Conservation (phyloP, 78 protist species). For the Cavenderia fasciculata region DNA sequence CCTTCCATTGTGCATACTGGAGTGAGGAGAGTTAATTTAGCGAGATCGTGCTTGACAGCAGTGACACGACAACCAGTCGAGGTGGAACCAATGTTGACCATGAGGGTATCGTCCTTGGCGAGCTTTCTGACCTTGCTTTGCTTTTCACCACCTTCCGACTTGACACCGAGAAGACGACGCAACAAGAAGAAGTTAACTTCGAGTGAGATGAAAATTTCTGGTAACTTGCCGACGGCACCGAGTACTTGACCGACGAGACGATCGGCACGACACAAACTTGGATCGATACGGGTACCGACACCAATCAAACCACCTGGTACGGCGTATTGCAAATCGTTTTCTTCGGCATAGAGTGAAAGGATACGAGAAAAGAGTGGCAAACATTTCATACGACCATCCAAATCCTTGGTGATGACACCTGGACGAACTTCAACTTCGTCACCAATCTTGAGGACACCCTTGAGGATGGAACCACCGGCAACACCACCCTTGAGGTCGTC, state of each 20-base stretch:
- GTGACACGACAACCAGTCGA: constrained; percentile 96
- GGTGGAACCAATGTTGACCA: constrained; percentile 99
- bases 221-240: constrained; percentile 96
- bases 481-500: constrained; percentile 99
- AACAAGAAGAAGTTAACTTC: constrained; percentile 94
- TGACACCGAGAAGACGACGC: constrained; percentile 98
- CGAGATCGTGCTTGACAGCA: constrained; percentile 94
- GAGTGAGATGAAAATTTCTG: constrained; percentile 92
- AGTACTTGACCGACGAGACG: constrained; percentile 99
- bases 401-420: constrained; percentile 93
- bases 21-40: constrained; percentile 92
- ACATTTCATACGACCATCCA: constrained; percentile 89
- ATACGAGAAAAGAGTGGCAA: constrained; percentile 93
- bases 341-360: constrained; percentile 96
- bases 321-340: constrained; percentile 97
- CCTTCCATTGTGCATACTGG: constrained; percentile 98
- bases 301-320: constrained; percentile 99
- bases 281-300: constrained; percentile 99
- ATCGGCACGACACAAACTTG: constrained; percentile 98
- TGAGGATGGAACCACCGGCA: constrained; percentile 99
- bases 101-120: constrained; percentile 91
- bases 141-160: constrained; percentile 92
- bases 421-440: constrained; percentile 99
- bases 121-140: constrained; percentile 91
- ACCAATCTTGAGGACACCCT: constrained; percentile 96